Conservation (phyloP, 768 basidiomycete genomes). For the Trametes elegans region DNA sequence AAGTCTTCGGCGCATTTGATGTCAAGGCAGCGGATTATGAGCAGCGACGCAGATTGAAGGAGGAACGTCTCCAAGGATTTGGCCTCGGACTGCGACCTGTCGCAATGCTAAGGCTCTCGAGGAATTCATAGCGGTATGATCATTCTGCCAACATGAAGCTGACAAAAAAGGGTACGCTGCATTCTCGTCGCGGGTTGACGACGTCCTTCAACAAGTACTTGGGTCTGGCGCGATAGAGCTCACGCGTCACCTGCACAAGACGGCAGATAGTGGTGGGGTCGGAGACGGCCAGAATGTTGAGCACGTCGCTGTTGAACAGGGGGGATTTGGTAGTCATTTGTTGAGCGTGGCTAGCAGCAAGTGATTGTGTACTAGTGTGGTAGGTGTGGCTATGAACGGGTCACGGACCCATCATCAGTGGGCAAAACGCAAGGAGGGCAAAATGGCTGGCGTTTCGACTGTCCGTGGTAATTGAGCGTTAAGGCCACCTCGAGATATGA, state of each 20-base stretch:
- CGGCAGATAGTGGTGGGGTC: not conserved
- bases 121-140: not conserved
- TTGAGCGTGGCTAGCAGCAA: no score
- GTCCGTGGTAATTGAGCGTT: no score
- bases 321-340: no score
- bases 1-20: slow-evolving; percentile 1
- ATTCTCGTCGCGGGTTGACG: not conserved
- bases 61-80: not conserved
- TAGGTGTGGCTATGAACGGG: no score
- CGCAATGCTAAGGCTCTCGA: not conserved
- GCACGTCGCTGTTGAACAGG: not conserved
- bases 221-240: not conserved
- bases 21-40: not conserved
- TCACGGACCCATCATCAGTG: no score
- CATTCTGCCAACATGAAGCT: not conserved
- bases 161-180: not conserved
- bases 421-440: no score
- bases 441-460: no score
- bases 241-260: not conserved
- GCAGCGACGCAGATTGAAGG: not conserved
- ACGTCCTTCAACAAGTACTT: not conserved
- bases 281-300: not conserved
- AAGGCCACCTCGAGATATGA: no score
- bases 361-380: no score
- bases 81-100: not conserved